Percentiles rank a stretch among this genome's conserved stretches.
Conservation (phyloP, 495 filamentous ascomycete genomes). For the Trichoderma orchidacearum region DNA sequence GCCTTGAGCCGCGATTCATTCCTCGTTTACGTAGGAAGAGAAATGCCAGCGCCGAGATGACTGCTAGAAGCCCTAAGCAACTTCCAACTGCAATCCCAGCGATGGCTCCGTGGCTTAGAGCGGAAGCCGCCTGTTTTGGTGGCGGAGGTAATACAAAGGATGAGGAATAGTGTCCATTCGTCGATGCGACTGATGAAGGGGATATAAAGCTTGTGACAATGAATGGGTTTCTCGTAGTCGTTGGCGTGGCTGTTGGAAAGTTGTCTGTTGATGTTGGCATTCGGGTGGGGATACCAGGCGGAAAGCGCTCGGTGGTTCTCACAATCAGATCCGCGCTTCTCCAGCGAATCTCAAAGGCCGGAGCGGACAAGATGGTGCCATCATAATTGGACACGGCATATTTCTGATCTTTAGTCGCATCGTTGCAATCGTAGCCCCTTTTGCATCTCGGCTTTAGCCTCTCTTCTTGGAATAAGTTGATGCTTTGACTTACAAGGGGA, state of each 20-base stretch:
- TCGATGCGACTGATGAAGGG: background rate
- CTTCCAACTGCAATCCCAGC: background rate
- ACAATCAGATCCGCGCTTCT: background rate
- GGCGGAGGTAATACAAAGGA: background rate
- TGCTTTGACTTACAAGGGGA: background rate
- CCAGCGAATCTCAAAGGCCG: slow-evolving; percentile 4
- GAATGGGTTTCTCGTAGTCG: background rate
- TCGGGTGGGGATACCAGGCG: background rate
- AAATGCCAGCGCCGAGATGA: background rate
- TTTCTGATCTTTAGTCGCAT: background rate
- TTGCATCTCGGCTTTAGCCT: no score
- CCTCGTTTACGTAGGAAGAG: background rate
- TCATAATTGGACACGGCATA: background rate
- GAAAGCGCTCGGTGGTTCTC: background rate
- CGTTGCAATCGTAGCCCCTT: background rate
- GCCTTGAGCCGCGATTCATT: background rate
- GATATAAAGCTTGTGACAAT: background rate
- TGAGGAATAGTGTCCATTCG: background rate
- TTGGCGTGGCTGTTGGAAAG: background rate
- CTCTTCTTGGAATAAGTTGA: background rate
- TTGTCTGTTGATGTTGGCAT: background rate
- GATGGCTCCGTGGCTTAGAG: background rate
- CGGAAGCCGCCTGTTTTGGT: background rate
- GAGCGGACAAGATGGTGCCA: background rate
- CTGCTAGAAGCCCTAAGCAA: background rate